Evolutionary conservation across 1,284 basidiomycete species (phyloP), one percentile per base, ranked within the genome.

Genomic region (Meira nashicola): DNA sequence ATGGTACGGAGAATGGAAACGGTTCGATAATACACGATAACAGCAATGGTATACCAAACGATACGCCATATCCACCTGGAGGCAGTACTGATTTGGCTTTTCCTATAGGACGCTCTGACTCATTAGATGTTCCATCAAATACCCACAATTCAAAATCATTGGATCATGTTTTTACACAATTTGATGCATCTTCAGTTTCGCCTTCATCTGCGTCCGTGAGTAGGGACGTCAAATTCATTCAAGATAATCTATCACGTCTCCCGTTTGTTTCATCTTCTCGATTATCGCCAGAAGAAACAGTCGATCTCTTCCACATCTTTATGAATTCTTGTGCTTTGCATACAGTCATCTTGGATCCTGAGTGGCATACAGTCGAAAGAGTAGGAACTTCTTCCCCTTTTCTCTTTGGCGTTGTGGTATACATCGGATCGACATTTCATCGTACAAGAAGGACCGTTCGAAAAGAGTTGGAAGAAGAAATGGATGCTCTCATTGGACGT

Each of bases 341-440:
- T 54, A 39, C 69, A 8, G 53, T 63, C 39, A 53, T 77, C 19
- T 58, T 77, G 11, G 75, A 77, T 41, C 72, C 75, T 21, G 71
- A 74, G n/a, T 74, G 72, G 72, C 75, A 76, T 57, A 76, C 75
- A 19, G 71, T 71, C 4, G 65, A 68, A 9, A 62, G 71, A 19
- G 67, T 74, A 49, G 71, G 68, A 63, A 66, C 63, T 39, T 64
- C 72, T 21, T 76, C 70, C 40, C 66, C 71, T 1, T 76, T 77
- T 59, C 65, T 77, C 19, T 76, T 76, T 57, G 74, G 73, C 2
- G 68, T 65, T 59, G 89, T 98, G 64, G 96, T 92, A 77, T 88
- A 93, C 1, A 89, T 96, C 55, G 87, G 94, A 1, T 87, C 90
- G 67, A 89, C 90, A 74, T 96, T 91, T 79, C 94, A 95, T 78